phyloP scores from a whole-genome alignment of 345 rosid genomes.

The Viola odorata region DNA sequence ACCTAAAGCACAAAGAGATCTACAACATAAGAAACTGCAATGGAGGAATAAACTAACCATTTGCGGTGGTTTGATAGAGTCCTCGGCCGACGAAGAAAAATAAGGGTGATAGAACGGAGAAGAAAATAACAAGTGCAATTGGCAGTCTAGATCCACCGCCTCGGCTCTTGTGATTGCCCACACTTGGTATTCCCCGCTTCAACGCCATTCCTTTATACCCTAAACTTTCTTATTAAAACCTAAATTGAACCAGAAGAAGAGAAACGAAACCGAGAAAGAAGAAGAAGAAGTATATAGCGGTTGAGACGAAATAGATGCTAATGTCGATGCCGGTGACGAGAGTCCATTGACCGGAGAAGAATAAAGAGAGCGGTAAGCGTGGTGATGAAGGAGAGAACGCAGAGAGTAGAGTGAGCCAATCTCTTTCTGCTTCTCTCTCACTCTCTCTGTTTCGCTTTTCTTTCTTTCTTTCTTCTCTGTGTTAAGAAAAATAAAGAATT shows the following conservation, averaged over 20 bases:
- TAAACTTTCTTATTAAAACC: conserved; percentile 19
- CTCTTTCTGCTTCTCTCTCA: neutral
- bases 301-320: neutral
- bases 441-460: neutral
- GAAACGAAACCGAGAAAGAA: neutral
- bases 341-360: too few species aligned
- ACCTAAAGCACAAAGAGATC: neutral
- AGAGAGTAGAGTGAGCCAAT: neutral
- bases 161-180: conserved; percentile 34
- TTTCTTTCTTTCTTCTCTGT: too few species aligned
- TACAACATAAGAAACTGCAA: neutral
- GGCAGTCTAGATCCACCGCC: conserved; percentile 54
- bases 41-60: conserved; percentile 31
- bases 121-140: conserved; percentile 38
- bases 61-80: conserved; percentile 36
- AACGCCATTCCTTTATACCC: conserved; percentile 47
- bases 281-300: neutral
- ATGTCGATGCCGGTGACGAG: too few species aligned
- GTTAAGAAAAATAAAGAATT: too few species aligned
- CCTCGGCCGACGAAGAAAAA: conserved; percentile 70
- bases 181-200: conserved; percentile 50
- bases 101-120: conserved; percentile 57
- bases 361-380: too few species aligned
- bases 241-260: conserved; percentile 13
- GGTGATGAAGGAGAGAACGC: neutral